Base-by-base conservation (phyloP, 306 rosid genomes). In the Canavalia ensiformis region DNA sequence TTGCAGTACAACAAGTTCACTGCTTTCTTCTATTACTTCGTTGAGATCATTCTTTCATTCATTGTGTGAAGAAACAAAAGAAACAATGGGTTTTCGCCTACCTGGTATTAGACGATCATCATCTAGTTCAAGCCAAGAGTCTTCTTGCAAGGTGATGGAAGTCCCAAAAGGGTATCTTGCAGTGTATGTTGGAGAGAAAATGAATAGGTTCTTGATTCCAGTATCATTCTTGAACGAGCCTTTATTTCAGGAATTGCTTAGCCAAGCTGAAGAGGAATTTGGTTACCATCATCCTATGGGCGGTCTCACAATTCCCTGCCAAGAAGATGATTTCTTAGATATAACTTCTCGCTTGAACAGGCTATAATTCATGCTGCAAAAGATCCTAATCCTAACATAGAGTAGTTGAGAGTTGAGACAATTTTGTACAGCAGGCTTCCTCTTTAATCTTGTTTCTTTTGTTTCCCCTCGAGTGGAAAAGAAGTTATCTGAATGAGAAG, bases 351-450 rank as follows among this genome's bases (percentile, higher is more conserved):
- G 28, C 56, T 12, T 51, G 56, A 51, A 11, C 6, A 0, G 25
- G 5, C 56, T 11, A 51, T 51, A 12, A 51, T 51, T 51, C 28
- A 51, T 51, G 13, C 4, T 51, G 13, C 56, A 51, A 1, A 51
- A 51, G 25, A 51, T 12, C 28, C 25, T 51, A 0, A 51, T 51
- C 56, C 56, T 51, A 51, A 51, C 56, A 51, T 13, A 51, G 56
- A 51, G 6, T 66, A 41, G 55, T 77, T 77, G 44, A 77, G 81
- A 41, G 55, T 66, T 77, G 44, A 77, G 74, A 77, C 31, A 65
- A 65, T 7, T 28, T 51, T 59, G 66, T 77, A 65, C n/a, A 37
- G 46, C 7, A 52, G 7, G 31, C 59, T 11, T 77, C 52, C 52
- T 1, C 7, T 62, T 49, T 18, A 18, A 18, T 37, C 41, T 37